Percentiles rank a stretch among this genome's conserved stretches.
Evolutionary conservation across 2,329 filamentous ascomycete species (phyloP).

Genomic region (Penicillium concentricum): DNA sequence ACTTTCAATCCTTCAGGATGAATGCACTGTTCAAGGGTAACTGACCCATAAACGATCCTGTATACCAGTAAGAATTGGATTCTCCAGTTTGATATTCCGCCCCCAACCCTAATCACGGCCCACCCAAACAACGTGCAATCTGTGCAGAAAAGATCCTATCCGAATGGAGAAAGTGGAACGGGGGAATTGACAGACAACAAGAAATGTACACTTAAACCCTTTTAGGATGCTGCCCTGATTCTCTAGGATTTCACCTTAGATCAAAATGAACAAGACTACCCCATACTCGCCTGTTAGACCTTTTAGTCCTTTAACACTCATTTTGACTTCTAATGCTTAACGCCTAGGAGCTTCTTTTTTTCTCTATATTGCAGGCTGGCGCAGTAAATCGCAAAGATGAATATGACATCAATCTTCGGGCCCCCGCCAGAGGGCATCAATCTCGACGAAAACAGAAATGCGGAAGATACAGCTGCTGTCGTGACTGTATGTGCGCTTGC

Average conservation of each 20-base stretch:
- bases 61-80: neutral
- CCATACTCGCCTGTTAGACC: neutral
- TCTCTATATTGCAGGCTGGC: neutral
- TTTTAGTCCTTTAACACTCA: too few species aligned
- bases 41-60: neutral
- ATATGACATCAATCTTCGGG: constrained; percentile 11
- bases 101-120: neutral
- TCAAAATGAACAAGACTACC: neutral
- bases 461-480: constrained; percentile 11
- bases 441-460: constrained; percentile 2
- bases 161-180: neutral
- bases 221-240: constrained; percentile 1
- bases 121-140: neutral
- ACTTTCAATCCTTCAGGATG: neutral
- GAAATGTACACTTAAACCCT: neutral
- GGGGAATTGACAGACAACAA: neutral
- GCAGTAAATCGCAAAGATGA: neutral
- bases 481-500: constrained; percentile 10
- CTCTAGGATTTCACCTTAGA: neutral
- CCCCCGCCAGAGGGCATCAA: constrained; percentile 10
- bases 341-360: neutral
- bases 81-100: neutral
- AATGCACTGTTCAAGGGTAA: neutral
- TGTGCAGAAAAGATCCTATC: neutral
- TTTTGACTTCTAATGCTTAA: neutral